Evolutionary conservation across 768 basidiomycete species (phyloP), one percentile per base, ranked within the genome.

Genomic region (Mycena capillaripes): DNA sequence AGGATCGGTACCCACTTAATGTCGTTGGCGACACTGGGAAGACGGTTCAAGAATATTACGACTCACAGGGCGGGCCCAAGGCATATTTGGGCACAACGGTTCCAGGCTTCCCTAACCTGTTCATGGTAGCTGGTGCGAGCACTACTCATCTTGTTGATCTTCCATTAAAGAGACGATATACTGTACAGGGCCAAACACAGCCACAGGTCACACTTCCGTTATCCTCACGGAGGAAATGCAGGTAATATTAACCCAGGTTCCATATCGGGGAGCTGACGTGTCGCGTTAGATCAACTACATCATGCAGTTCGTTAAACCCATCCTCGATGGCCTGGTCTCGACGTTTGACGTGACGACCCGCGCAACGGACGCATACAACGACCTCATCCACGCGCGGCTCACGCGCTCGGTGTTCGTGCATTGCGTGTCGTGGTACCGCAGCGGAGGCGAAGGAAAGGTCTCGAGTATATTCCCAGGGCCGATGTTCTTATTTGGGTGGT

Each of bases 91-190:
- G 86, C 29, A 86, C 83, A 0, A 79, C 81, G 2, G 66, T 85
- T 12, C 85, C 87, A 23, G 84, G 83, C 16, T 89, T 89, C 75
- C 87, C 87, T 0, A 88, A 88, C 70, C 81, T 86, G 61, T 87
- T 80, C 75, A 75, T 82, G 29, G 57, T 88, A 4, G 76, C 79
- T 25, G 88, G 87, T 84, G 52, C 38, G 80, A 75, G 16, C 12
- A 40, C 14, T 0, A 32, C n/a, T n/a, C n/a, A n/a, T n/a, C n/a
- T 32, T 10, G 17, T 7, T 32, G n/a, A 11, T n/a, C 14, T 7
- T 29, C 2, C 3, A 21, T 69, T 38, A 62, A 34, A 69, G n/a
- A 6, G 42, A 61, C 42, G 48, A 30, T 32, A 46, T 38, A 16
- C 17, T 21, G 9, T 52, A 6, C 66, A 89, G 88, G 88, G 0